Evolutionary conservation across 176 grass and related monocot genomes (phyloP), one percentile per base, ranked within the genome.

Genomic region (Guadua angustifolia): DNA sequence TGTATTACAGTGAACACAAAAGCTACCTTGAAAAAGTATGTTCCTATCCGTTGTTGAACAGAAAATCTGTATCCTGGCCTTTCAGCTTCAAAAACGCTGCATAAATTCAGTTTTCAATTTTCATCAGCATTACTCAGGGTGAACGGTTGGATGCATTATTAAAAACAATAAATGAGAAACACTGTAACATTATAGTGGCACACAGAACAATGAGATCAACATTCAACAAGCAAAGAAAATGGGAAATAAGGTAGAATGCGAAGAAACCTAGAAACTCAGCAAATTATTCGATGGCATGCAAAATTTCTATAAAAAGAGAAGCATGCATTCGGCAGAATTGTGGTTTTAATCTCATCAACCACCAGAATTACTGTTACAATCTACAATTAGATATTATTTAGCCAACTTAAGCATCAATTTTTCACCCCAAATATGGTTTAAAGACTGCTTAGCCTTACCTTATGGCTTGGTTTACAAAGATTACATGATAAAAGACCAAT

Each of bases 51-150:
- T 84, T 97, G 95, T 78, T 90, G 88, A 88, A 95, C 55, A 36
- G 90, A 92, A 93, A 93, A 97, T 46, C 69, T 93, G 77, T 74
- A 97, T 76, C 92, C 92, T 76, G 90, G 92, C 67, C 88, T 97
- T 95, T 90, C 90, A 80, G 92, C 90, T 97, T 97, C 95, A 91
- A 97, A 95, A 76, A 97, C 95, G 40, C 92, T 97, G 73, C 79
- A 90, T 64, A 73, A 81, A 51, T 79, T 49, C n/a, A 75, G 29
- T 47, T 83, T 33, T 53, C 33, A 66, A 43, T 43, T 43, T 43
- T 43, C 42, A 43, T 86, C 67, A 86, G 44, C 35, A 64, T 47
- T 77, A 64, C 35, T n/a, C 14, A 39, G 50, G 58, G 32, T 82
- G 36, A 86, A 73, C 7, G 5, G 19, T 71, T 21, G 49, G 68